These are phyloP conservation scores for Ogataea salicorniae DNA, from an alignment of 805 yeast species.

Conservation along the genomic window DNA sequence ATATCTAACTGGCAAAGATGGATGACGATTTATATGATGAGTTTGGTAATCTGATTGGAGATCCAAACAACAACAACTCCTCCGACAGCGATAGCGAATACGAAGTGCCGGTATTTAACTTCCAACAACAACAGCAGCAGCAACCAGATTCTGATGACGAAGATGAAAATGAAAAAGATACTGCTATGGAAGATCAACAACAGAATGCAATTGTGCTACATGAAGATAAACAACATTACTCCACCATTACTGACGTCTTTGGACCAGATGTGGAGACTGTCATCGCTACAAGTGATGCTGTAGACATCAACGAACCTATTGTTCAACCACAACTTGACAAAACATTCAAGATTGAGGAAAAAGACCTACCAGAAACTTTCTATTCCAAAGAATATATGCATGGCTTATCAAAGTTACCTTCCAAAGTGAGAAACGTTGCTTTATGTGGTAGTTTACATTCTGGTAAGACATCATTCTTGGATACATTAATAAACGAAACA, in stretches of 20 bases:
- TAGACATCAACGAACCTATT: slow-evolving; percentile 53
- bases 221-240: slow-evolving; percentile 42
- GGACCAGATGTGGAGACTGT: slow-evolving; percentile 64
- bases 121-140: slow-evolving; percentile 2
- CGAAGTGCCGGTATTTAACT: slow-evolving; percentile 1
- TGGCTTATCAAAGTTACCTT: slow-evolving; percentile 44
- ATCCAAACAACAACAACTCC: slow-evolving; percentile 35
- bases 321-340: slow-evolving; percentile 46
- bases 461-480: slow-evolving; percentile 82
- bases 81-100: slow-evolving; percentile 12
- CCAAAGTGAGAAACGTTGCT: slow-evolving; percentile 67
- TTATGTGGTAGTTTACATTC: slow-evolving; percentile 76
- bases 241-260: slow-evolving; percentile 41
- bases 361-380: slow-evolving; percentile 49
- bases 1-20: slow-evolving; percentile 27
- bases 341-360: slow-evolving; percentile 44
- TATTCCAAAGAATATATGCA: slow-evolving; percentile 63
- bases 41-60: slow-evolving; percentile 61
- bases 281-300: slow-evolving; percentile 43
- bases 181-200: slow-evolving; percentile 6
- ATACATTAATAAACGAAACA: slow-evolving; percentile 60
- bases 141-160: slow-evolving; percentile 24
- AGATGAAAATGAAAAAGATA: slow-evolving; percentile 12
- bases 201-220: slow-evolving; percentile 31
- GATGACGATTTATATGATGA: slow-evolving; percentile 76